Evolutionary conservation across 2,329 filamentous ascomycete species (phyloP).

Genomic region (Ophiocordyceps camponoti-leonardi): DNA sequence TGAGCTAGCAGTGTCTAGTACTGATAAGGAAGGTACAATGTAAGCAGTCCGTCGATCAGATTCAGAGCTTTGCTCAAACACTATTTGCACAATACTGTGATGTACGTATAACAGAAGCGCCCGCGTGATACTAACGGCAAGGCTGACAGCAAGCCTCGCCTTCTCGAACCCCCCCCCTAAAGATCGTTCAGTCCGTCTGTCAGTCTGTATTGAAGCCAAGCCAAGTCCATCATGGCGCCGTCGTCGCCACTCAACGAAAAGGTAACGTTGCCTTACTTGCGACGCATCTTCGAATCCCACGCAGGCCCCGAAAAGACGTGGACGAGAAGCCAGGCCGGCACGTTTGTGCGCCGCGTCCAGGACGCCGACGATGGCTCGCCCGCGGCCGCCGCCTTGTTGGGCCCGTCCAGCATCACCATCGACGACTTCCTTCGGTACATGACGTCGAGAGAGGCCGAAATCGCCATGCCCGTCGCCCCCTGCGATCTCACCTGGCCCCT

Average conservation of each 20-base stretch:
- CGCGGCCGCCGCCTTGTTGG: constrained; percentile 10
- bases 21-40: no score
- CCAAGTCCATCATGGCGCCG: no score
- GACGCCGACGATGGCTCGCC: constrained; percentile 17
- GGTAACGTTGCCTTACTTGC: constrained; percentile 21
- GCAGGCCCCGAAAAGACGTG: constrained; percentile 24
- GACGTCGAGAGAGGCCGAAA: constrained; percentile 28
- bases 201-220: no score
- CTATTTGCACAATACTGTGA: no score
- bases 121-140: no score
- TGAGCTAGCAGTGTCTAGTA: no score
- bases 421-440: constrained; percentile 37
- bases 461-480: constrained; percentile 20
- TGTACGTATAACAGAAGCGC: no score
- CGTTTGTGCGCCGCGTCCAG: constrained; percentile 30
- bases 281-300: constrained; percentile 27
- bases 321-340: constrained; percentile 24
- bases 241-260: constrained; percentile 18
- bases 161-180: no score
- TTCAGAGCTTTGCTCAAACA: no score
- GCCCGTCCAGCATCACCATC: constrained; percentile 23
- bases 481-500: constrained; percentile 56
- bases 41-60: no score
- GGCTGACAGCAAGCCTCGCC: no score
- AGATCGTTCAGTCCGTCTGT: no score